Evolutionary conservation across 768 basidiomycete genomes (phyloP), one percentile per base, ranked within the genome.

Genomic region (Trametes sanguinea): DNA sequence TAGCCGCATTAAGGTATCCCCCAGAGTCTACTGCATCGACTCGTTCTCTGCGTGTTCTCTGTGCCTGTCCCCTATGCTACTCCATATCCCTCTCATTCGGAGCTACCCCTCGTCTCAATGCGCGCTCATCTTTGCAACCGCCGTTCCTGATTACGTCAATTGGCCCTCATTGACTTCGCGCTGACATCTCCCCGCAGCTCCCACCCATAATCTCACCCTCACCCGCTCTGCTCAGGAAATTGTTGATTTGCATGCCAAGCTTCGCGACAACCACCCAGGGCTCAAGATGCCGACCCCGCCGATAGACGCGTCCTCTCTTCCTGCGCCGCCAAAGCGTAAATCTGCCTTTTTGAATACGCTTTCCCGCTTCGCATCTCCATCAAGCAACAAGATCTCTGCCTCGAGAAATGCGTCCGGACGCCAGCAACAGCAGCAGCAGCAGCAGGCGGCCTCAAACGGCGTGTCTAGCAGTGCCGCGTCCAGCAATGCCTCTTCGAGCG

Each of bases 191-290:
- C 46, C 68, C 68, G 44, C 77, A 92, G 94, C 94, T 22, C 89
- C 93, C 32, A 95, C 90, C 27, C 91, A 94, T 76, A 92, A 93
- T 78, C 81, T 94, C 52, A 95, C 94, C 43, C 85, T 95, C 48
- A 90, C 88, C 7, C 86, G 94, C 61, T 86, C 87, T 59, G 83
- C 85, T 50, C 79, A 81, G 66, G 93, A 95, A 74, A 79, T 95
- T 46, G 78, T 89, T 43, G 91, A 95, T 65, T 82, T 94, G n/a
- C 86, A 94, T 73, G 80, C 81, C 53, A 93, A 92, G 77, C 85
- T 95, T 59, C 84, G 82, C 54, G 88, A 90, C 58, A 72, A 82
- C 17, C 76, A 86, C 69, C 83, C 87, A 30, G 76, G 74, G 61
- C 75, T 80, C 67, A 82, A 78, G 62, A 77, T 88, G 62, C 92